These are phyloP conservation scores for Rhipidocladum racemiflorum DNA, from an alignment of 176 grass and related monocot species.

Conservation along the genomic window DNA sequence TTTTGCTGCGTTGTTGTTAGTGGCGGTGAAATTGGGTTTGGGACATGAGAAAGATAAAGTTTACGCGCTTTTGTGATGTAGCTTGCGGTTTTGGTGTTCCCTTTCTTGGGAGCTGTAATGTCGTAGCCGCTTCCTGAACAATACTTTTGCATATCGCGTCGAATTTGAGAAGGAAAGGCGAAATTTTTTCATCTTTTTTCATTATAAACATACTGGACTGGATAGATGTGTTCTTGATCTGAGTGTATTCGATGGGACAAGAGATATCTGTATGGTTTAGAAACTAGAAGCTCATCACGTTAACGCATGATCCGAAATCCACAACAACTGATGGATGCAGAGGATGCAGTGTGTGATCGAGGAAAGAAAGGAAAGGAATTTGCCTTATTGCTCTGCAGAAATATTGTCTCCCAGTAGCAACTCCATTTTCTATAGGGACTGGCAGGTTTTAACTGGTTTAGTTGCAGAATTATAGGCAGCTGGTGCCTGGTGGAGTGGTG, in stretches of 20 bases:
- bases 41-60: background rate
- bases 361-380: background rate
- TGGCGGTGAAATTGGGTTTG: background rate
- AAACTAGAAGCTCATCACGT: background rate
- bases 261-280: slow-evolving; percentile 1
- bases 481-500: slow-evolving; percentile 19
- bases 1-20: background rate
- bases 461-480: slow-evolving; percentile 43
- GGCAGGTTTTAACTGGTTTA: slow-evolving; percentile 29
- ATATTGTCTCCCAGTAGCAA: background rate
- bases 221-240: slow-evolving; percentile 31
- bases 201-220: background rate
- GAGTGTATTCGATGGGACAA: background rate
- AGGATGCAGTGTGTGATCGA: background rate
- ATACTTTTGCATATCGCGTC: background rate
- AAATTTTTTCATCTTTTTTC: background rate
- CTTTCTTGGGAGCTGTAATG: background rate
- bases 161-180: background rate
- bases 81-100: background rate
- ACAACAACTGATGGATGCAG: slow-evolving; percentile 15
- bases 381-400: background rate
- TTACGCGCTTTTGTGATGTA: background rate
- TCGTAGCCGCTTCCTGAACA: background rate
- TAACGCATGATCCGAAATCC: slow-evolving; percentile 20
- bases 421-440: slow-evolving; percentile 34